Base-by-base conservation (phyloP, 2,329 filamentous ascomycete species). In the Penicillium palitans region DNA sequence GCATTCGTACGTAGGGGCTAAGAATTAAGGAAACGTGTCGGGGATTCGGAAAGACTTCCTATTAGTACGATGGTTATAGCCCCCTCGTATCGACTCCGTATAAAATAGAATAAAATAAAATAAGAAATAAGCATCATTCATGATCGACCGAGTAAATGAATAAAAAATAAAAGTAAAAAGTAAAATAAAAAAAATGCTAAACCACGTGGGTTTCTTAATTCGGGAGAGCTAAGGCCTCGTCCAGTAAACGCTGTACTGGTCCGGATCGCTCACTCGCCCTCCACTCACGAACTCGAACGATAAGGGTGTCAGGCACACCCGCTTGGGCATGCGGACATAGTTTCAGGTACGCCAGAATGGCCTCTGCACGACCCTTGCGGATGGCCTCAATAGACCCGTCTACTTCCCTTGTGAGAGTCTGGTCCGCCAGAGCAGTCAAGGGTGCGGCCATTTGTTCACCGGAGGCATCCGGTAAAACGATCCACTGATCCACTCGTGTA, bases 261-360 rank as follows among this genome's bases (percentile, higher is more conserved):
- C 67, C 71, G 50, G 77, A 78, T 68, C 78, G 66, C 62, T 80
- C 78, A 42, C 63, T 62, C 19, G 66, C 64, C 47, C 71, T 66
- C 78, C 78, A 80, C 47, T 60, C 58, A 27, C 60, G 64, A 15
- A 75, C 55, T 27, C 54, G 60, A 21, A 66, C 61, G 21, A 59
- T 55, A 48, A 74, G 53, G 3, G 25, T 41, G n/a, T 63, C 60
- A 33, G 61, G 59, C 59, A 61, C 59, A 19, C 35, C 60, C 39
- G 29, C 37, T 31, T 66, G 41, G 45, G 61, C 62, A 63, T 52
- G 55, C 33, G 39, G 40, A 24, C 51, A 29, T 24, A 74, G 52
- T 29, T 62, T 64, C 53, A 73, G 63, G 60, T 73, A 78, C 47
- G 68, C 67, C 45, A 71, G 59, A 37, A 66, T 67, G 12, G 74